Percentiles rank a stretch among this genome's conserved stretches.
Conservation (phyloP, 2,329 filamentous ascomycete genomes). For the Colletotrichum theobromicola region DNA sequence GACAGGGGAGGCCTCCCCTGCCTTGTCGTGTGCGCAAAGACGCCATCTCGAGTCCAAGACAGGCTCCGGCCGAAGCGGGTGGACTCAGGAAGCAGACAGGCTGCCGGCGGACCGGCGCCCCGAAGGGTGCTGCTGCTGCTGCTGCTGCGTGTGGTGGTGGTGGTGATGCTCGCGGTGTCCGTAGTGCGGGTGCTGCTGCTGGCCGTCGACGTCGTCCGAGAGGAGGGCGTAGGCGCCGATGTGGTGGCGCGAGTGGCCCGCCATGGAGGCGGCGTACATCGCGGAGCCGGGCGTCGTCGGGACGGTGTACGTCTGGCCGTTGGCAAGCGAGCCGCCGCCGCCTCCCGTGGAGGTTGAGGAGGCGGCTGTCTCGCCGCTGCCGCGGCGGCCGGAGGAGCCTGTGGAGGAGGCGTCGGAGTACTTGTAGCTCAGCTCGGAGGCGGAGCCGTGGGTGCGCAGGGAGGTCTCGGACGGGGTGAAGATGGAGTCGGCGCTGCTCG, state of each 20-base stretch:
- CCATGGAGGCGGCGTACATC: constrained; percentile 7
- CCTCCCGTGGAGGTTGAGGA: neutral
- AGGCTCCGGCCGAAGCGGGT: neutral
- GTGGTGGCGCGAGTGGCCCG: constrained; percentile 1
- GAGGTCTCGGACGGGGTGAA: constrained; percentile 18
- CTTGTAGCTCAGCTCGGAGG: constrained; percentile 19
- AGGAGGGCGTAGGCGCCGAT: neutral
- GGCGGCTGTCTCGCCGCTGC: constrained; percentile 3
- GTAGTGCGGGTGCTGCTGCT: neutral
- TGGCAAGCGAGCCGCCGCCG: neutral
- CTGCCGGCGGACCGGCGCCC: neutral
- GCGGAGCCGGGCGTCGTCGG: neutral
- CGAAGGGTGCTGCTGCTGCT: neutral
- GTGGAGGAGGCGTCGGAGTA: constrained; percentile 13
- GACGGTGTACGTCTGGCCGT: constrained; percentile 18
- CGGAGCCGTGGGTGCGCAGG: constrained; percentile 17
- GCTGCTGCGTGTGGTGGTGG: neutral
- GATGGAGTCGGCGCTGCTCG: constrained; percentile 14
- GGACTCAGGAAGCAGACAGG: neutral
- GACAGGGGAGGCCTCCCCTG: neutral
- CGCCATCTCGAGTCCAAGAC: neutral
- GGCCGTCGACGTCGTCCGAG: neutral
- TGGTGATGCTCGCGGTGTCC: neutral
- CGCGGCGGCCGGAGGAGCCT: neutral
- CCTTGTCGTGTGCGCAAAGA: neutral